Conservation (phyloP, 768 basidiomycete genomes). For the Chalciporus piperatus region DNA sequence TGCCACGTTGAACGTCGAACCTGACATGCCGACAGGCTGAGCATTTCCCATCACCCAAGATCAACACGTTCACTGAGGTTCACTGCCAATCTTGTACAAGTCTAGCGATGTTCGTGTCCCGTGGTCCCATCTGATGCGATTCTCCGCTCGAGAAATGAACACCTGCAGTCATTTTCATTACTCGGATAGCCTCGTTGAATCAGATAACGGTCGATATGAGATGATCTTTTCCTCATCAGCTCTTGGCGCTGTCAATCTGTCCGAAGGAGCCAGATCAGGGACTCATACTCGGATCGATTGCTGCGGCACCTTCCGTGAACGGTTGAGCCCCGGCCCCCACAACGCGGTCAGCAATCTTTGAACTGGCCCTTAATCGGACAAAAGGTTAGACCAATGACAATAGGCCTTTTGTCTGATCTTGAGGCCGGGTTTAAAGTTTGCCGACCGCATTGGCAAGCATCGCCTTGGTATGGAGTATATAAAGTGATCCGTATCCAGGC, state of each 20-base stretch:
- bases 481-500: constrained; percentile 6
- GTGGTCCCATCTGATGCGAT: neutral
- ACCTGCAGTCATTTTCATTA: neutral
- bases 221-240: constrained; percentile 9
- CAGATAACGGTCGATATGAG: constrained; percentile 22
- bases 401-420: too few relatives aligned
- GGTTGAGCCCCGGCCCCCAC: too few relatives aligned
- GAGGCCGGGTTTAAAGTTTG: too few relatives aligned
- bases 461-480: constrained; percentile 20
- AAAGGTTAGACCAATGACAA: too few relatives aligned
- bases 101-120: neutral
- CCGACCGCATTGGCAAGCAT: too few relatives aligned
- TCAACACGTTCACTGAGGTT: neutral
- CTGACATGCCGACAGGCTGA: neutral
- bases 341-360: too few relatives aligned
- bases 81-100: neutral
- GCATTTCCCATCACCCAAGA: neutral
- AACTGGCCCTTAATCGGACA: too few relatives aligned
- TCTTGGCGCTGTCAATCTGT: constrained; percentile 1
- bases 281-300: too few relatives aligned
- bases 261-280: neutral
- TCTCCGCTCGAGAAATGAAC: neutral
- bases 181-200: constrained; percentile 19
- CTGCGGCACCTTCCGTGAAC: too few relatives aligned
- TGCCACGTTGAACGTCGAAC: too few relatives aligned